Base-by-base conservation (phyloP, 495 filamentous ascomycete genomes). In the Podospora pseudopauciseta region DNA sequence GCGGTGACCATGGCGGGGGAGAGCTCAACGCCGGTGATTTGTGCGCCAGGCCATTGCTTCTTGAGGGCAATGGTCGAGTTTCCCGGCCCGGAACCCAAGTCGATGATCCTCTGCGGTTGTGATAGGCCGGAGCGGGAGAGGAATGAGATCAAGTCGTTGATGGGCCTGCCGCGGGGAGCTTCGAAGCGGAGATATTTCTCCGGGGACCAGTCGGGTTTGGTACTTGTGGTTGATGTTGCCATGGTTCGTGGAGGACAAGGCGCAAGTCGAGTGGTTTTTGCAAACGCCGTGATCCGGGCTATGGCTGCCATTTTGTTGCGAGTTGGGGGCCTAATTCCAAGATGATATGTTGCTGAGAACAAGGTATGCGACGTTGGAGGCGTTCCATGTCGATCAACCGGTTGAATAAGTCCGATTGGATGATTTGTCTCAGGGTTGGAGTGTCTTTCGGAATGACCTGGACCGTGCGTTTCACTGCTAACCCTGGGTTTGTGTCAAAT, bases 61-160 rank as follows among this genome's bases (percentile, higher is more conserved):
- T 75, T 68, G 0, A 88, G 78, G 6, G 80, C 77, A 1, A 72
- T 68, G 26, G 86, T 88, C 0, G 81, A 84, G 72, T 84, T 87
- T 0, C 80, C 86, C 0, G 85, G 85, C 0, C 86, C 86, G 71
- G 85, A 87, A 70, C 86, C 86, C 0, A 87, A 73, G 69, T 88
- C 85, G 67, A 85, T 75, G 60, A 88, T 78, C 6, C 68, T 68
- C 5, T 74, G 74, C 1, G 82, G 84, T 1, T 71, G 60, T 2
- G 61, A 49, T 65, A 19, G 1, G 6, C 2, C 64, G 26, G 23
- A 57, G 28, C 32, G 65, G 3, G 39, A 23, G 27, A 66, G 72
- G 64, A 49, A 76, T 56, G 61, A 2, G n/a, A 71, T 27, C 23
- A 71, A 63, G 62, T 71, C 69, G 56, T 68, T 39, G 65, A 71